Evolutionary conservation across 1,139 yeast species (phyloP), one percentile per base, ranked within the genome.

Genomic region (Yueomyces sp.): DNA sequence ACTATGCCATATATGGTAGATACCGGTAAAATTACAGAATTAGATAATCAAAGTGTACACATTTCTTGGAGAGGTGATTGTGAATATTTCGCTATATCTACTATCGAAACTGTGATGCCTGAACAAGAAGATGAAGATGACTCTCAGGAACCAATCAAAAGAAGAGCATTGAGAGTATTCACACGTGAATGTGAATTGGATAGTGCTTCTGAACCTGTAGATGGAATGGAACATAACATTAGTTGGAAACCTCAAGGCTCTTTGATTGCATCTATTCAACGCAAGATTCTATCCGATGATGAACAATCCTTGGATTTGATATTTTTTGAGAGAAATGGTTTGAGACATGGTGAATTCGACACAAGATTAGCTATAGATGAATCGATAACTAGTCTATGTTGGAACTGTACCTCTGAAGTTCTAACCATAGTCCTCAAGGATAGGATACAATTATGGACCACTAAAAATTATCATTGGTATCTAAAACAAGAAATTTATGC

Each of bases 41-140:
- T 73, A 56, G 89, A 81, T 55, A 58, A 64, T 26, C 60, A 60
- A 25, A 48, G 61, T 3, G 68, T 65, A 4, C 64, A 66, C 42
- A 73, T 91, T 4, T 75, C 94, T 37, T 93, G 99, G 99, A 75
- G 98, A 57, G 96, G 96, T 8, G 98, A 93, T 60, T 83, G 96
- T 52, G 93, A 83, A 51, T 87, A 66, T 57, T 81, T 93, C 51
- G 76, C 84, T 2, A 69, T 91, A 3, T 72, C 80, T 27, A 69
- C 82, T 0, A 64, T 79, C 37, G 95, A 84, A 53, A 64, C 65
- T 1, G 69, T 54, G 2, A 43, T 41, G 27, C 54, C 50, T 33
- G 48, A 50, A 8, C 57, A 53, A 39, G 55, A 71, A 1, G 62
- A 57, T 7, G 11, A 7, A 7, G 32, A 30, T 30, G 9, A 30